Evolutionary conservation across 306 rosid genomes (phyloP), one percentile per base, ranked within the genome.

Genomic region (Quercus gilva): DNA sequence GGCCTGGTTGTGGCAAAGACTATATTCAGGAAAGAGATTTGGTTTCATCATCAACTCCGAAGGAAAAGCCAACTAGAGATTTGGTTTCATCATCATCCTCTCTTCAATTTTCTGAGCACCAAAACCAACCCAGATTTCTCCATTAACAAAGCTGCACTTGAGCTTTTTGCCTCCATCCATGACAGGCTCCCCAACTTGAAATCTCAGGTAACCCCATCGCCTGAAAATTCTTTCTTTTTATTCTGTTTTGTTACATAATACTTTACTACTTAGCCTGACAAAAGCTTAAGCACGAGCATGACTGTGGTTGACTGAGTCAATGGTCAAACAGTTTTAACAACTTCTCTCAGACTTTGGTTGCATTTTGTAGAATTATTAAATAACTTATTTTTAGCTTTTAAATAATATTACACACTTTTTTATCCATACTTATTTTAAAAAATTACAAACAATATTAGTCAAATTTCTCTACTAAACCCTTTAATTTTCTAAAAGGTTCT

Each of bases 101-200:
- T 57, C 61, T 90, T 93, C 60, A 85, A 82, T 20, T 90, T 89
- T 59, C 81, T 94, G 1, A 51, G 85, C 71, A 26, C 80, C 31
- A 78, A 81, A 67, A 49, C 0, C 5, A 68, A 1, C 64, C 58
- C 78, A 18, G 0, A 0, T 55, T 84, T 90, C 79, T 72, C 58
- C 71, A 41, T 94, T 43, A 86, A 91, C 79, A 21, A 3, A 4
- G 72, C 77, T 18, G 81, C 74, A 0, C 29, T 82, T 77, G 10
- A 72, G 1, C 88, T 86, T 77, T 89, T 91, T 15, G 1, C 0
- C 7, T 15, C 56, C 1, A 41, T 74, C 49, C 15, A 0, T 14
- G 35, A 20, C 0, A 6, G 0, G 5, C 91, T 90, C 10, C 26
- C 23, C 25, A 33, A 18, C 5, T 79, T 91, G 68, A 87, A 81